These are phyloP conservation scores for Penicillium italicum DNA, from an alignment of 2,329 filamentous ascomycete genomes.

Conservation along the genomic window DNA sequence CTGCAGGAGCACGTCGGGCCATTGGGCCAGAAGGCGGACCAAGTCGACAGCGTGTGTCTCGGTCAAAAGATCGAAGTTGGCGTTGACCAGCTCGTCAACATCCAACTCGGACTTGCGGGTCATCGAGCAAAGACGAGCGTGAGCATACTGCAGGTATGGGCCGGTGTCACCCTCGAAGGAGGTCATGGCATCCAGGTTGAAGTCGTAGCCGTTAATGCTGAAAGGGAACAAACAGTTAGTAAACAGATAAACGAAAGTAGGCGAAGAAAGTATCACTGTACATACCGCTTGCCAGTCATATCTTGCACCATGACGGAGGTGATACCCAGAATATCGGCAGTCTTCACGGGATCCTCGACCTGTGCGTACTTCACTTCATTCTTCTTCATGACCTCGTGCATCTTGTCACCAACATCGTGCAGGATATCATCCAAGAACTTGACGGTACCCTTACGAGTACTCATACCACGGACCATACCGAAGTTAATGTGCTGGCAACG, in stretches of 20 bases:
- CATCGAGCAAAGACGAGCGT: conserved; percentile 58
- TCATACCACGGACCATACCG: conserved; percentile 64
- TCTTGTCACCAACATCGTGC: conserved; percentile 79
- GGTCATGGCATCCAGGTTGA: conserved; percentile 63
- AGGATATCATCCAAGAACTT: conserved; percentile 73
- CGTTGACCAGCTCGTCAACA: conserved; percentile 48
- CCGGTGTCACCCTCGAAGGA: conserved; percentile 65
- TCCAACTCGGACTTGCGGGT: conserved; percentile 53
- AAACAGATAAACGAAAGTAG: conserved; percentile 38
- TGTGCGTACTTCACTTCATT: conserved; percentile 89
- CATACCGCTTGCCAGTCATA: conserved; percentile 87
- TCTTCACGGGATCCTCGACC: conserved; percentile 74
- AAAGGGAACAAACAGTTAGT: conserved; percentile 35
- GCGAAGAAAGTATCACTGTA: background rate
- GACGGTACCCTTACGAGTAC: conserved; percentile 65
- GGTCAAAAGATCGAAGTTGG: conserved; percentile 59
- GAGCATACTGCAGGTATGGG: conserved; percentile 63
- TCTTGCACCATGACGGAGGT: conserved; percentile 97
- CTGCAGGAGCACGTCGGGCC: conserved; percentile 62
- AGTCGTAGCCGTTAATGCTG: conserved; percentile 61
- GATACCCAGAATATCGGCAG: conserved; percentile 86
- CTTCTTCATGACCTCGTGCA: conserved; percentile 95
- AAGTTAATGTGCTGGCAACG: conserved; percentile 64
- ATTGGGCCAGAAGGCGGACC: conserved; percentile 59
- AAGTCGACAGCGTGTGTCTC: conserved; percentile 62